Evolutionary conservation across 2,329 filamentous ascomycete genomes (phyloP), one percentile per base, ranked within the genome.

Genomic region (Ophiosphaerella narmari): DNA sequence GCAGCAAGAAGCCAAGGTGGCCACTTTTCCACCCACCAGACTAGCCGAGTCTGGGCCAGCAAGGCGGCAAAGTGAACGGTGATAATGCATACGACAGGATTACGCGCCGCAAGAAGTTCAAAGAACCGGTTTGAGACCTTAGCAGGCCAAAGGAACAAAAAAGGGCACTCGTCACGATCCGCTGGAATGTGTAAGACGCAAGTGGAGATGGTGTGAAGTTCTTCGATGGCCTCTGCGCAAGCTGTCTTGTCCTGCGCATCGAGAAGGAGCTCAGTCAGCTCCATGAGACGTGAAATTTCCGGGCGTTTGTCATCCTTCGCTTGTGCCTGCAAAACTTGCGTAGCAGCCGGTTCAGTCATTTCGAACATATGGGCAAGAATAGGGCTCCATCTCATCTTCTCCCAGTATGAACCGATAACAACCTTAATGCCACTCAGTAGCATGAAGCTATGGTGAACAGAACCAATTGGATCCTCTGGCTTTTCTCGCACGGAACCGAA

Each of bases 11-110:
- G 57, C 47, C 64, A 60, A 34, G 60, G 47, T 4, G 68, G 68
- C 66, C 67, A 70, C n/a, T 63, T 60, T 3, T 46, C 48, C 3
- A 62, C 50, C 65, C 65, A 70, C 67, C 67, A 71, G 8, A 59
- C 50, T 7, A 50, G 48, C n/a, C 56, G 57, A 29, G 54, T 48
- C 35, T 63, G 57, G 7, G 55, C 55, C 29, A 69, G 34, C 9
- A 69, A 46, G 6, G 61, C 63, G 6, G 62, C 65, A 12, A 67
- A 70, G 44, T 69, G 60, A 2, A 57, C 54, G 1, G 65, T 46
- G n/a, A 70, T 60, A 24, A 70, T 60, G 32, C 63, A 62, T 7
- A 62, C 61, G 9, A 68, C 59, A 8, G 67, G 65, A 42, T 68
- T 66, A 12, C 66, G 63, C 3, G 54, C 50, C 2, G 57, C 54